Base-by-base conservation (phyloP, 495 filamentous ascomycete genomes). In the Parathielavia appendiculata region DNA sequence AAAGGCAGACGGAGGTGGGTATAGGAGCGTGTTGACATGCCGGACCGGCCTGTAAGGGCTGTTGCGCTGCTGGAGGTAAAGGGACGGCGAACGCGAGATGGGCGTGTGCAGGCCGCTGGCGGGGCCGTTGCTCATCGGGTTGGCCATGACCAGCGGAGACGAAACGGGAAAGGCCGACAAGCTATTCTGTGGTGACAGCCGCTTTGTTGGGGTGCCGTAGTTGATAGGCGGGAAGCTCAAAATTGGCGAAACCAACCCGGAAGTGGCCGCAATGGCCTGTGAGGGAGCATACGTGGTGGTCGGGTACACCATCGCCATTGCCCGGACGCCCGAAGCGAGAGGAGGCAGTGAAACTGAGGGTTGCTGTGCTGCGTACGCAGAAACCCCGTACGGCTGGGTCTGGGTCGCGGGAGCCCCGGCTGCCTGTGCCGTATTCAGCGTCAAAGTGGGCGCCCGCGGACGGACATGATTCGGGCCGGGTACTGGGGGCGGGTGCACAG, bases 21-120 rank as follows among this genome's bases (percentile, higher is more conserved):
- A 89, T 17, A 97, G 79, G 19, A 98, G 79, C 4, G 90, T 95
- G 60, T 91, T 90, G 51, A 97, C 89, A 53, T 86, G 81, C 53
- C 92, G 87, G 30, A 98, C 85, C 5, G 93, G 93, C 59, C 87
- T 88, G 72, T 97, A 98, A 1, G 93, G 93, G 48, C 95, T 97
- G 45, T 80, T 74, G 57, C 80, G 79, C 62, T 86, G 83, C 59
- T 83, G 80, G 14, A 83, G 75, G 61, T 84, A 83, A 58, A 82
- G 62, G 45, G 82, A 79, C 30, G 83, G 73, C 73, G 85, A 69
- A 73, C 81, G 71, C 0, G 80, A 77, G 46, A 79, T 75, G 0
- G 78, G 79, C 14, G 80, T 80, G 60, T 81, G 86, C 60, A 73
- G 76, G 19, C 77, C 72, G 53, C 63, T 70, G 3, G 65, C 38